These are phyloP conservation scores for Musa schizocarpa DNA, from an alignment of 176 grass and related monocot genomes.

Conservation along the genomic window DNA sequence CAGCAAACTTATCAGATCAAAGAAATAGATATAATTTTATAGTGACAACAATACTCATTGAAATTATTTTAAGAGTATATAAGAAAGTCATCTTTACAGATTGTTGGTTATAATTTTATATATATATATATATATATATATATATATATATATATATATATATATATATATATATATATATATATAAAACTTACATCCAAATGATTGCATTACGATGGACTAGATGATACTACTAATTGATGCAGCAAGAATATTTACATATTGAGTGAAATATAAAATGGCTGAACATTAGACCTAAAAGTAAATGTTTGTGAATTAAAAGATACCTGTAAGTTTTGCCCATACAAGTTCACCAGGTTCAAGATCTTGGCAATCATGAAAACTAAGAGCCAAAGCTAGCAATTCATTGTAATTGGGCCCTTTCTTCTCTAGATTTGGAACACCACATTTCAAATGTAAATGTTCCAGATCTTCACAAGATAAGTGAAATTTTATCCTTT, in stretches of 20 bases:
- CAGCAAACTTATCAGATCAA: neutral
- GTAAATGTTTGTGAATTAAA: neutral
- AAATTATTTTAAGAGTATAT: neutral
- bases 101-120: too few relatives aligned
- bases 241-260: neutral
- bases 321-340: constrained; percentile 94
- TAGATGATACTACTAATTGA: neutral
- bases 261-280: neutral
- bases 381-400: constrained; percentile 72
- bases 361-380: constrained; percentile 83
- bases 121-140: too few relatives aligned
- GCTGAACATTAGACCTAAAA: neutral
- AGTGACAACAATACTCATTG: neutral
- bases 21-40: neutral
- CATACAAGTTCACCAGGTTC: constrained; percentile 93
- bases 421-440: constrained; percentile 57
- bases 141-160: too few relatives aligned
- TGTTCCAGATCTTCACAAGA: constrained; percentile 57
- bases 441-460: constrained; percentile 60
- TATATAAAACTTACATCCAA: neutral
- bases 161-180: too few relatives aligned
- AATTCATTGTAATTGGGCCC: constrained; percentile 60
- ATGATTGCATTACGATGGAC: neutral
- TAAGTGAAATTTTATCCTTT: constrained; percentile 78
- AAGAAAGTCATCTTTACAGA: too few relatives aligned